Conservation (phyloP, 805 yeast species). For the Candida montana region DNA sequence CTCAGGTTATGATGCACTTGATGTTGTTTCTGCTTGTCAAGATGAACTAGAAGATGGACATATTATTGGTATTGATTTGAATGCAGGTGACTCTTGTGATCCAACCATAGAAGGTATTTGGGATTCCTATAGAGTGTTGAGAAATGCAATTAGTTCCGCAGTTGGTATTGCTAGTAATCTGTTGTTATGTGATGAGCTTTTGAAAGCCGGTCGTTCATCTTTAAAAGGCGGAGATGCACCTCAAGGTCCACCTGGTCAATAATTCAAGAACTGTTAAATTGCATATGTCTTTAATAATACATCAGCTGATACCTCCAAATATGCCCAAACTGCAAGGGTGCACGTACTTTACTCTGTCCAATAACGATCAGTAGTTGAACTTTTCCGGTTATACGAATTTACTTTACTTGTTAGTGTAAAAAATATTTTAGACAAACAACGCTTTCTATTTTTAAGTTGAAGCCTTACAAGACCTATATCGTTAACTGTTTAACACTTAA, state of each 20-base stretch:
- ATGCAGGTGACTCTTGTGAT: conserved; percentile 92
- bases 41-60: conserved; percentile 81
- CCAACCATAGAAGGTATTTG: conserved; percentile 92
- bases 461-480: too few species aligned
- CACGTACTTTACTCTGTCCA: too few species aligned
- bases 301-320: too few species aligned
- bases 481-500: too few species aligned
- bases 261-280: background rate
- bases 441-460: too few species aligned
- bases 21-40: conserved; percentile 81
- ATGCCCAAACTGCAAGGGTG: too few species aligned
- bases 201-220: conserved; percentile 95
- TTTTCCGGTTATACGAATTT: too few species aligned
- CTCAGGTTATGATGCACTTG: conserved; percentile 91
- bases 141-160: conserved; percentile 90
- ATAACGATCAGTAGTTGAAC: too few species aligned
- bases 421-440: too few species aligned
- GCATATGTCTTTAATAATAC: too few species aligned
- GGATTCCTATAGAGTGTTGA: conserved; percentile 91
- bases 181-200: conserved; percentile 88
- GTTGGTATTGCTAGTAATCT: conserved; percentile 92
- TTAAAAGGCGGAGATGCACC: conserved; percentile 42
- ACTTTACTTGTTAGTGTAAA: too few species aligned
- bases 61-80: conserved; percentile 84
- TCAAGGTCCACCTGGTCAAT: conserved; percentile 20